These are phyloP conservation scores for Kodamaea laetipori DNA, from an alignment of 805 yeast genomes.

Conservation along the genomic window DNA sequence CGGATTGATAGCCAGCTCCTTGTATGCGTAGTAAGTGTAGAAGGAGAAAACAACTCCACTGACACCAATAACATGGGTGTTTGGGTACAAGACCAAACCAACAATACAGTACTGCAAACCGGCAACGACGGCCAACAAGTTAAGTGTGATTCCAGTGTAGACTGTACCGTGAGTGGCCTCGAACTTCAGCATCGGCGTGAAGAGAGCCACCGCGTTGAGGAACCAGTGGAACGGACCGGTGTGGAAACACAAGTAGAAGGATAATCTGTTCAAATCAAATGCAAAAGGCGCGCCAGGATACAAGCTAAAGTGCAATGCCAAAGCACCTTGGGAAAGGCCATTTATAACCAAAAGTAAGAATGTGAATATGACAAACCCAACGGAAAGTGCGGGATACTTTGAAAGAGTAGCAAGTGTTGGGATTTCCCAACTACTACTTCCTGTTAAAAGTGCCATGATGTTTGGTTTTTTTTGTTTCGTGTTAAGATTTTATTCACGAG, in stretches of 20 bases:
- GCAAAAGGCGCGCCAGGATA: conserved; percentile 56
- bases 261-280: conserved; percentile 51
- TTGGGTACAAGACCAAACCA: conserved; percentile 53
- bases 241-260: conserved; percentile 76
- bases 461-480: conserved; percentile 1
- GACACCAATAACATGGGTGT: conserved; percentile 61
- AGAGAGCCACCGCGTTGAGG: conserved; percentile 57
- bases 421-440: conserved; percentile 7
- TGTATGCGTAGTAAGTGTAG: conserved; percentile 59
- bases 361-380: conserved; percentile 61
- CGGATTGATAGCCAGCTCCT: conserved; percentile 42
- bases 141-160: conserved; percentile 78
- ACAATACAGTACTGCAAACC: conserved; percentile 63
- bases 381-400: conserved; percentile 58
- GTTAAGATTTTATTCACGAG: background rate
- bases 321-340: conserved; percentile 25
- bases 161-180: conserved; percentile 81
- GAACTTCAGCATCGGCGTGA: conserved; percentile 62
- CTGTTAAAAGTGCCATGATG: background rate
- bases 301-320: conserved; percentile 46
- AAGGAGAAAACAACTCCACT: conserved; percentile 76
- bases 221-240: conserved; percentile 59
- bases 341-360: conserved; percentile 44
- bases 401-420: conserved; percentile 13
- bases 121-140: conserved; percentile 66